Evolutionary conservation across 805 yeast genomes (phyloP), one percentile per base, ranked within the genome.

Genomic region (Yamadazyma takamatsuzukensis): DNA sequence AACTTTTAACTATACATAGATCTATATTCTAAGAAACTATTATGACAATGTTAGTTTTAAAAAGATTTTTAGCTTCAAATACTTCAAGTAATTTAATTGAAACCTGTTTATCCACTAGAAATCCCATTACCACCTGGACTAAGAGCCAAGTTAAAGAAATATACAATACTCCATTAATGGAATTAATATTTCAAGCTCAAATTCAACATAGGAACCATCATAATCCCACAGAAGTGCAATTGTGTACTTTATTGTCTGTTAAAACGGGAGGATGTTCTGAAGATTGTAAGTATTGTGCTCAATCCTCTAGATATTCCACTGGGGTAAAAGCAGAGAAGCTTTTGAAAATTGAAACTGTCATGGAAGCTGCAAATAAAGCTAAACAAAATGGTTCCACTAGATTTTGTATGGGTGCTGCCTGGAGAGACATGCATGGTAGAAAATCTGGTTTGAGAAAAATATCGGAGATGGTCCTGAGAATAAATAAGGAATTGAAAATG

Each of bases 401-500:
- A 43, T 83, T 83, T 51, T 83, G 93, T 51, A 74, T 83, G 78
- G 93, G 93, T 29, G 86, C 90, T 8, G 93, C 93, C 2, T 84
- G 90, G 93, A 70, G 93, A 53, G 90, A 82, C 40, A 83, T 83
- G 93, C 63, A 64, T 30, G 90, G 93, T 12, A 64, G 93, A 30
- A 83, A 80, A 53, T 70, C 77, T 12, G 86, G 82, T 1, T 51
- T 83, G 40, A 73, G 69, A 37, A 73, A 64, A 40, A 80, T 83
- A 36, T 61, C 74, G 16, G 72, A 74, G 31, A 83, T 83, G 89
- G 78, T 83, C 21, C 52, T 61, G 18, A 70, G 62, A 35, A 79
- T 83, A 30, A 77, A 80, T 46, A 47, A 52, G 21, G 78, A 73
- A 15, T 54, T 83, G 53, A 78, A 80, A 0, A 63, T 84, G 76